phyloP scores from a whole-genome alignment of 176 grass and related monocot genomes.

The Luzula sylvatica region DNA sequence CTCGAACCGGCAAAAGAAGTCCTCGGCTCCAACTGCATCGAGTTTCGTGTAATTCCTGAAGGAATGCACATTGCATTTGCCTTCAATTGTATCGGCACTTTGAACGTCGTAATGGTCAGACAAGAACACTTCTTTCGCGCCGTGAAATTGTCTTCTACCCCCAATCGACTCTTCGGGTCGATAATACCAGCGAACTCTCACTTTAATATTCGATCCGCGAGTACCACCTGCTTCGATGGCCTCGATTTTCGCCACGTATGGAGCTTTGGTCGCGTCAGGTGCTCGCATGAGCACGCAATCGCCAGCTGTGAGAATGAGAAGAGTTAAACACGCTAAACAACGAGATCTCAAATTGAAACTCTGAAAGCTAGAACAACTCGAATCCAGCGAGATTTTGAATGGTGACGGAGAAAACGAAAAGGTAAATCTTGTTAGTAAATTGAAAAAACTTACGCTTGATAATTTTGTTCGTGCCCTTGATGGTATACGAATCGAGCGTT shows the following conservation, averaged over 20 bases:
- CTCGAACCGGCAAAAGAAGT: conserved; percentile 88
- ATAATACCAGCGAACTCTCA: conserved; percentile 87
- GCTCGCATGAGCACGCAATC: conserved; percentile 81
- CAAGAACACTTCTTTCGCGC: conserved; percentile 74
- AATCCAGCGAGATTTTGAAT: neutral
- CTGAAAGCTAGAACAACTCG: neutral
- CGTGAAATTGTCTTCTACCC: conserved; percentile 68
- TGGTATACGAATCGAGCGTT: conserved; percentile 78
- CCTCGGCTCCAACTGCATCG: conserved; percentile 69
- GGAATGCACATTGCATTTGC: conserved; percentile 80
- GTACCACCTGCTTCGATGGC: conserved; percentile 58
- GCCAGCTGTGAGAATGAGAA: conserved; percentile 24
- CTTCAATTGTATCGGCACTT: conserved; percentile 94
- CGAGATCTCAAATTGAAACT: conserved; percentile 1
- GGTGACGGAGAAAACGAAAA: neutral
- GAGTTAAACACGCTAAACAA: neutral
- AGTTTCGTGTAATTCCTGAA: conserved; percentile 88
- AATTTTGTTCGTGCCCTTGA: conserved; percentile 78
- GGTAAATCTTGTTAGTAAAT: too few relatives aligned
- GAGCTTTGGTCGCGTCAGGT: conserved; percentile 48
- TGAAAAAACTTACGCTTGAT: conserved; percentile 66
- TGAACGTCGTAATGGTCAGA: conserved; percentile 96
- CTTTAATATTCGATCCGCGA: conserved; percentile 67
- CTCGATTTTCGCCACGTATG: conserved; percentile 67
- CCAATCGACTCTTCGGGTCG: conserved; percentile 90